These are phyloP conservation scores for Xylaria hypoxylon DNA, from an alignment of 2,329 filamentous ascomycete species.

Conservation along the genomic window DNA sequence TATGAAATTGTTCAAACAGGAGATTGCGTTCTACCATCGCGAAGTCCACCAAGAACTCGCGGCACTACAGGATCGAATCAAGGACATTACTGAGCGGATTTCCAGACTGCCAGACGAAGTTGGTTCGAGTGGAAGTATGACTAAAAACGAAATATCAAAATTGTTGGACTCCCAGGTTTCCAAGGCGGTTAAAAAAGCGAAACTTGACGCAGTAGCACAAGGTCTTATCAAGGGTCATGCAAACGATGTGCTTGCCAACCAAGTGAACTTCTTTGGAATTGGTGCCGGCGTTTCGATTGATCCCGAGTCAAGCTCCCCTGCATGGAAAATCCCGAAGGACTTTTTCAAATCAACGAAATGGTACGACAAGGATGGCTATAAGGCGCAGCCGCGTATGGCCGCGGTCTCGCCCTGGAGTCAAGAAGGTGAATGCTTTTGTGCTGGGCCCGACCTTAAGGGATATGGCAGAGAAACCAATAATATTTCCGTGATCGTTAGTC, in stretches of 20 bases:
- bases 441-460: conserved; percentile 59
- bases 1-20: conserved; percentile 49
- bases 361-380: conserved; percentile 44
- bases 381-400: conserved; percentile 56
- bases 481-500: conserved; percentile 71
- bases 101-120: conserved; percentile 47
- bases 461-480: conserved; percentile 66
- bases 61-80: conserved; percentile 38
- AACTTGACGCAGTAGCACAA: conserved; percentile 60
- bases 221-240: conserved; percentile 60
- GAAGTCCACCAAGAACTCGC: conserved; percentile 43
- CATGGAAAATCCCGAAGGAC: conserved; percentile 57
- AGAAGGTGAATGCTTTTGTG: conserved; percentile 90
- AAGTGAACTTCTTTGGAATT: conserved; percentile 79
- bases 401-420: conserved; percentile 80
- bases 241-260: conserved; percentile 59
- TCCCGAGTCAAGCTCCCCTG: conserved; percentile 68
- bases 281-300: conserved; percentile 76
- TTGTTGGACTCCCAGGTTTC: conserved; percentile 58
- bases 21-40: conserved; percentile 47
- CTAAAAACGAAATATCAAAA: conserved; percentile 55
- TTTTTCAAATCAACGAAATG: conserved; percentile 45
- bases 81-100: conserved; percentile 46
- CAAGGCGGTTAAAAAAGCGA: conserved; percentile 58
- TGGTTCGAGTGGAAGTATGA: conserved; percentile 49